Conservation (phyloP, 495 filamentous ascomycete species). For the Hyaloscypha variabilis region DNA sequence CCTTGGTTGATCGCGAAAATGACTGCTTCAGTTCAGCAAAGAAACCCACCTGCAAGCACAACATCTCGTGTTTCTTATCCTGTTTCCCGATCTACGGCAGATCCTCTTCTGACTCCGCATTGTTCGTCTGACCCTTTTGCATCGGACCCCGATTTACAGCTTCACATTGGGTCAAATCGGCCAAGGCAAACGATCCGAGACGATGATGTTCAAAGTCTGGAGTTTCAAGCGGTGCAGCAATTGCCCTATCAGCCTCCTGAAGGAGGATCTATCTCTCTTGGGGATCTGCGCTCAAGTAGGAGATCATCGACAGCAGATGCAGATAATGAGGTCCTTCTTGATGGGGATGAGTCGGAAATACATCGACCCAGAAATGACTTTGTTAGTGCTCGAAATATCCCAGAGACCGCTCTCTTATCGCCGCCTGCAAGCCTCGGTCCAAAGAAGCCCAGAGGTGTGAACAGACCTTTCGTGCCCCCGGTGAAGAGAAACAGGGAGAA, state of each 20-base stretch:
- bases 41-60: conserved; percentile 4
- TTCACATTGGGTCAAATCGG: neutral
- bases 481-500: neutral
- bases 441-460: conserved; percentile 12
- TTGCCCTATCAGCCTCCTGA: neutral
- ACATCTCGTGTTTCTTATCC: neutral
- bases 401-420: conserved; percentile 13
- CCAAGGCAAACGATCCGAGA: conserved; percentile 2
- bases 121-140: conserved; percentile 20
- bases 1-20: conserved; percentile 65
- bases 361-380: conserved; percentile 18
- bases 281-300: neutral
- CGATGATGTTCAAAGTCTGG: conserved; percentile 8
- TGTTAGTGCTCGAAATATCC: conserved; percentile 27
- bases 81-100: conserved; percentile 10
- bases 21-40: conserved; percentile 40
- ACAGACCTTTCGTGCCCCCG: conserved; percentile 42
- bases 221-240: neutral
- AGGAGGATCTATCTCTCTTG: neutral
- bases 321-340: conserved; percentile 14
- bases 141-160: neutral
- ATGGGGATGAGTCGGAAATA: conserved; percentile 2
- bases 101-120: conserved; percentile 25
- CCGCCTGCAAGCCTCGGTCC: neutral
- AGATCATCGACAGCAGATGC: neutral